Conservation (phyloP, 1,284 basidiomycete species). For the Hymenochaete sp. region DNA sequence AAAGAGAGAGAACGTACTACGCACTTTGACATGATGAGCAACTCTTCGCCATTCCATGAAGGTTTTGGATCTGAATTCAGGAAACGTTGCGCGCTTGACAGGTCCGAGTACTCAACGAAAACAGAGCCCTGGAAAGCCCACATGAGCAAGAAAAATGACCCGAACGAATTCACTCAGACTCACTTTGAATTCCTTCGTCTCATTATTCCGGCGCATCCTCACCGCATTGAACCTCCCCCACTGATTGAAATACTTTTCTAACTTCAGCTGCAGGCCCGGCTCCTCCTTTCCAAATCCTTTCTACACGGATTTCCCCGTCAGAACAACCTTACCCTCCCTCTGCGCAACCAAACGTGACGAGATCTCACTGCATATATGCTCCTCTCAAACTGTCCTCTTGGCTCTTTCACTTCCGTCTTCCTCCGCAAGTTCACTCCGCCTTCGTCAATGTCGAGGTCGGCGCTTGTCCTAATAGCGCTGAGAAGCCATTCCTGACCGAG, state of each 20-base stretch:
- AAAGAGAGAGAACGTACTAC: conserved; percentile 21
- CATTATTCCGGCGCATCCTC: conserved; percentile 71
- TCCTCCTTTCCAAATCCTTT: conserved; percentile 86
- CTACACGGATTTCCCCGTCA: conserved; percentile 32
- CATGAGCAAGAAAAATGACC: neutral
- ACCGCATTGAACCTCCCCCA: conserved; percentile 84
- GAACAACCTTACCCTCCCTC: neutral
- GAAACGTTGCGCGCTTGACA: conserved; percentile 67
- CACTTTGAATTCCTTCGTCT: conserved; percentile 79
- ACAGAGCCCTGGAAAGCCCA: conserved; percentile 67
- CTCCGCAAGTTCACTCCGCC: conserved; percentile 68
- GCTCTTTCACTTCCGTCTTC: conserved; percentile 60
- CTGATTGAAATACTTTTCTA: conserved; percentile 78
- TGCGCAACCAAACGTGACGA: neutral
- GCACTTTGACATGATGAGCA: conserved; percentile 84
- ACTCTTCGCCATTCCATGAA: conserved; percentile 63
- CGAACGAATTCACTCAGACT: neutral
- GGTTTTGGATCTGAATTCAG: conserved; percentile 75
- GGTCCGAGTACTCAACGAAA: conserved; percentile 83
- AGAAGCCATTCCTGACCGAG: conserved; percentile 61
- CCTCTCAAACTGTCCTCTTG: conserved; percentile 67
- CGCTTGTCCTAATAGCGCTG: conserved; percentile 51
- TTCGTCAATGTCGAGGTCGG: conserved; percentile 72
- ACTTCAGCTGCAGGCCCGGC: conserved; percentile 59
- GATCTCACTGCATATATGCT: conserved; percentile 76